Conservation (phyloP, 176 grass and related monocot genomes). For the Saccharum officinarum region DNA sequence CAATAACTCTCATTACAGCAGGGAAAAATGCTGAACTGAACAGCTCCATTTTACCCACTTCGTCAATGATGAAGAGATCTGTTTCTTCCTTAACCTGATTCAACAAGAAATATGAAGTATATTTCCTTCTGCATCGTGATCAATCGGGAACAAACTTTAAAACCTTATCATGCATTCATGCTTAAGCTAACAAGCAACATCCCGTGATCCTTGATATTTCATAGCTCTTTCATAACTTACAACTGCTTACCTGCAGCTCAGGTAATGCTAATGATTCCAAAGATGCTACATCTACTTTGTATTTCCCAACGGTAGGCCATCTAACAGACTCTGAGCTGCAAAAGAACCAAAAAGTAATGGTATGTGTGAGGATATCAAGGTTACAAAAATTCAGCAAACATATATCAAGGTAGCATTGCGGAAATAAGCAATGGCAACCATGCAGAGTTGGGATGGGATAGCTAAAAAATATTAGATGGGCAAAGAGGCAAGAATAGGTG, state of each 20-base stretch:
- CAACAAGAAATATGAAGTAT: conserved; percentile 31
- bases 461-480: neutral
- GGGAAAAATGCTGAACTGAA: conserved; percentile 87
- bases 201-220: neutral
- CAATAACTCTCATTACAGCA: conserved; percentile 79
- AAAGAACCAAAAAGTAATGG: conserved; percentile 8
- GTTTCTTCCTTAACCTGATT: conserved; percentile 72
- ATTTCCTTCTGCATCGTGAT: neutral
- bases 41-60: conserved; percentile 97
- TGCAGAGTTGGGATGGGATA: neutral
- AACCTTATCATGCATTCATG: neutral
- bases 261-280: conserved; percentile 88
- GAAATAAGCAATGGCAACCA: neutral
- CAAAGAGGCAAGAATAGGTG: neutral
- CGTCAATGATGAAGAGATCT: conserved; percentile 91
- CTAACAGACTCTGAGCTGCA: conserved; percentile 69
- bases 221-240: neutral
- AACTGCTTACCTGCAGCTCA: conserved; percentile 65
- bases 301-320: conserved; percentile 92
- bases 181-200: neutral
- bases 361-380: neutral
- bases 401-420: neutral
- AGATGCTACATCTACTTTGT: conserved; percentile 85
- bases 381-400: conserved; percentile 2
- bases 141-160: neutral